Evolutionary conservation across 441 rosid genomes (phyloP), one percentile per base, ranked within the genome.

Genomic region (Populus tomentosa): DNA sequence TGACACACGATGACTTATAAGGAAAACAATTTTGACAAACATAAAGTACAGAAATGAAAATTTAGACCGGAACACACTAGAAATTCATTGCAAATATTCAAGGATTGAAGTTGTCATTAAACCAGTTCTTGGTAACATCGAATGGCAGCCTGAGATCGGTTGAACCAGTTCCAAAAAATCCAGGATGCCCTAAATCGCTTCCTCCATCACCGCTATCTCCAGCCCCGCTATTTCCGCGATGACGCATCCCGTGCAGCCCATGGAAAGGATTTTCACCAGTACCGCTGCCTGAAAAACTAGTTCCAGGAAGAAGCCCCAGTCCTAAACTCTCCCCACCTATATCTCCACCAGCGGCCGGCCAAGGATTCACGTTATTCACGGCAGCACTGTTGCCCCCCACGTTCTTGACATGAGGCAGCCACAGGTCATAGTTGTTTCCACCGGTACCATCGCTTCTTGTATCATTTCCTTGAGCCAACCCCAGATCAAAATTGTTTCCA

Each of bases 101-200:
- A 14, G 20, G 56, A 46, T 16, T 46, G 56, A 46, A 14, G 56
- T 14, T 46, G 56, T 46, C 0, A 14, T 46, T 4, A 46, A 46
- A 46, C 79, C 77, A 78, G 3, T 21, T 30, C 36, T 63, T 75
- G 14, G 67, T 65, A 14, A 13, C 21, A 71, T 75, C 68, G 38
- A 46, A 65, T 21, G 80, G 75, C 62, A 69, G 56, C 32, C 71
- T 73, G 6, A 40, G 24, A 6, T 70, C 78, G 32, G 56, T 30
- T 46, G 56, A 46, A 46, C 40, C 78, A 30, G 59, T 46, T 16
- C 71, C 66, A 1, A 62, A 71, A 11, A 71, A 9, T 35, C 77
- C 81, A 23, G 35, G 69, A 20, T 71, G 14, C 69, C 73, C 75
- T 46, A 14, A 46, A 1, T 14, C 53, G 53, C 2, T 10, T 42